Conservation (phyloP, 2,329 filamentous ascomycete species). For the Harringtonia aguacate region DNA sequence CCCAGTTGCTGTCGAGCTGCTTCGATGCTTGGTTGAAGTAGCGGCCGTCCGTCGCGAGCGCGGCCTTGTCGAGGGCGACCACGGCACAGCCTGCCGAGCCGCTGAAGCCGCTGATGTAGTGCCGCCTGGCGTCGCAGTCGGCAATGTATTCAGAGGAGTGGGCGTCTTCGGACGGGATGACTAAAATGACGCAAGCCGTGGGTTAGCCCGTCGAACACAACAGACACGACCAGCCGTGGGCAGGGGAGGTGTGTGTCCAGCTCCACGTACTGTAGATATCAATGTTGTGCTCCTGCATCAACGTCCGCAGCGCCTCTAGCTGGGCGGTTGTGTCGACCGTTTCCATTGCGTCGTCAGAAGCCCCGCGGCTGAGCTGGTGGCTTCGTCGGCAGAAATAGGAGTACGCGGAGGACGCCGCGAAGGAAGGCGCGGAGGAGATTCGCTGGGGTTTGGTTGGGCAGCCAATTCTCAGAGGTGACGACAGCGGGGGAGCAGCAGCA, state of each 20-base stretch:
- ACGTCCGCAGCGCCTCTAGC: slow-evolving; percentile 62
- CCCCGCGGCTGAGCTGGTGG: too few relatives aligned
- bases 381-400: too few relatives aligned
- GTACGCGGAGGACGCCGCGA: too few relatives aligned
- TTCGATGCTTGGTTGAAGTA: slow-evolving; percentile 96
- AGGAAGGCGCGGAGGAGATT: too few relatives aligned
- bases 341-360: slow-evolving; percentile 46
- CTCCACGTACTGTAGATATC: slow-evolving; percentile 74
- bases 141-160: slow-evolving; percentile 98
- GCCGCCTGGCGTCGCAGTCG: slow-evolving; percentile 82
- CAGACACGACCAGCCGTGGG: neutral
- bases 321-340: slow-evolving; percentile 69
- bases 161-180: slow-evolving; percentile 92
- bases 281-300: slow-evolving; percentile 81
- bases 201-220: slow-evolving; percentile 19
- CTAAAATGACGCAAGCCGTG: slow-evolving; percentile 33
- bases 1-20: slow-evolving; percentile 87
- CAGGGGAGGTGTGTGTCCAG: too few relatives aligned
- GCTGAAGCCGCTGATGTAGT: slow-evolving; percentile 87
- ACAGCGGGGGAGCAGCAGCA: too few relatives aligned
- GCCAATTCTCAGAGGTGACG: too few relatives aligned
- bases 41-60: slow-evolving; percentile 85
- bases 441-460: too few relatives aligned
- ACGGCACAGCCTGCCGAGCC: slow-evolving; percentile 92
- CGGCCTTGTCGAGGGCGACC: slow-evolving; percentile 75